Evolutionary conservation across 352 stramenopile genomes (phyloP), one percentile per base, ranked within the genome.

Genomic region (Phytopythium ostracodes): DNA sequence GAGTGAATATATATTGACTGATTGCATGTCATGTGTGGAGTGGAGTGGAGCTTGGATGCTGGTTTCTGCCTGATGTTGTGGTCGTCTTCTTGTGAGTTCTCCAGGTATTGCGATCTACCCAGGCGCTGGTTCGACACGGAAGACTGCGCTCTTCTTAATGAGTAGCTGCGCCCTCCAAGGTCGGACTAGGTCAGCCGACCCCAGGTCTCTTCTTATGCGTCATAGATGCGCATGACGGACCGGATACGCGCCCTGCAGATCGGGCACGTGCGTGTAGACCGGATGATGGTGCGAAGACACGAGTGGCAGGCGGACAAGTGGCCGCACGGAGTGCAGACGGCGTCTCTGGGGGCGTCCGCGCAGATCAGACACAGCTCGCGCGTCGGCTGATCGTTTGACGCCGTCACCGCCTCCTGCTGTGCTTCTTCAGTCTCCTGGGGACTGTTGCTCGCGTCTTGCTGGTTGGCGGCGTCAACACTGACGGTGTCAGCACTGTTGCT

Each of bases 251-350:
- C 40, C 22, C 79, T 75, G 62, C 79, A 87, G 22, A 80, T 80
- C 14, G 79, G 76, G 40, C 79, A 88, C 20, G 51, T 60, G n/a
- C 67, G 62, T 0, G 52, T 66, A 7, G 62, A 68, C 15, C 63
- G 68, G 61, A 78, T 77, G 40, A 84, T 71, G 24, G 47, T 68
- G 12, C 62, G 53, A 54, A 88, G 65, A 27, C 79, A 88, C 0
- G 54, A 24, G 53, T 73, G 60, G 47, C 79, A 88, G 12, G 72
- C 76, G 1, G 76, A 74, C 38, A 79, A 65, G 64, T 88, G 79
- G 8, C 79, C 79, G 27, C 76, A 88, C 25, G 76, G 79, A 17
- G 80, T 68, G 55, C 76, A 84, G 18, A 85, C 72, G 35, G 79
- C 77, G 56, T 84, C 71, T 8, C 79, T 67, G 50, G 60, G 36